Base-by-base conservation (phyloP, 2,329 filamentous ascomycete genomes). In the Blumeria hordei region DNA sequence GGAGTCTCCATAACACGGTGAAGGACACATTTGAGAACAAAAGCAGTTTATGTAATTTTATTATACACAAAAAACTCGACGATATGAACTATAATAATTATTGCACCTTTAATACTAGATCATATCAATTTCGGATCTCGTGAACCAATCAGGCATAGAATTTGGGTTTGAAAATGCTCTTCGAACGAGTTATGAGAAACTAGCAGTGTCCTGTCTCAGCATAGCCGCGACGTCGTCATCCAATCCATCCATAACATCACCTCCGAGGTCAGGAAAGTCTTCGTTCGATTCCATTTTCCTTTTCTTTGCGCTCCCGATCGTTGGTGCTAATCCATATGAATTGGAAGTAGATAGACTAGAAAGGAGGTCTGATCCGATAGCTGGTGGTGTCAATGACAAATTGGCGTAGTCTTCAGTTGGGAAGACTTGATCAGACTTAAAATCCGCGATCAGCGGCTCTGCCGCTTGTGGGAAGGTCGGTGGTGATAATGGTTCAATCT, bases 401-500 rank as follows among this genome's bases (percentile, higher is more conserved):
- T 51, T 51, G 33, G 35, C 11, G 7, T 34, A n/a, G 12, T 6
- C 58, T 50, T 65, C 72, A 61, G 64, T 69, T 62, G 64, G 28
- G n/a, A 16, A 28, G n/a, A 14, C 7, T 34, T 18, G 65, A 59
- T 67, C 68, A 61, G 63, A 60, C 59, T 67, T 62, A 33, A 66
- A 62, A 54, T 63, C 58, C 57, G 64, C 54, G 66, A 68, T 53
- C 68, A 59, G 57, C 41, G 60, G 61, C 3, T 51, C 51, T 5
- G 57, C 50, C 8, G 60, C 55, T 53, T 73, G 69, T 18, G 76
- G 74, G 57, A 78, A 74, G 1, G 79, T 71, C 1, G 84, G 85
- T n/a, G 88, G 88, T 0, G 88, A 95, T 55, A 95, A 73, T 6
- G 81, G 84, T 67, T 96, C 90, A 56, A 94, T 75, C 61, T 88